Evolutionary conservation across 495 filamentous ascomycete species (phyloP), one percentile per base, ranked within the genome.

Genomic region (Trypethelium eluteriae): DNA sequence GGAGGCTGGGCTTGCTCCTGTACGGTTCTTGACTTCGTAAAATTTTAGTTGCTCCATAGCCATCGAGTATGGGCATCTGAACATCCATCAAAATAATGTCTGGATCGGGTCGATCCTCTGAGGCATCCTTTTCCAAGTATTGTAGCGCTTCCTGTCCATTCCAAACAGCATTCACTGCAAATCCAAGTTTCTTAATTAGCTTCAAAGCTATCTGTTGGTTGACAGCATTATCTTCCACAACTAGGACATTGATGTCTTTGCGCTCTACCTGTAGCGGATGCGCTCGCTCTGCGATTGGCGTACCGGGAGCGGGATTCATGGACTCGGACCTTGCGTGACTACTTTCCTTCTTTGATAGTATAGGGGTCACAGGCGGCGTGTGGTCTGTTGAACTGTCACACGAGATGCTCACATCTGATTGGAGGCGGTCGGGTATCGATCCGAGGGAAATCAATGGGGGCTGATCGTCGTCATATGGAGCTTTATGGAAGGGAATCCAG

Each of bases 51-150:
- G 89, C 88, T 39, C 82, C 79, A 70, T 93, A 93, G 1, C 91
- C 91, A 68, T 92, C 90, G 67, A 92, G 84, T 16, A 92, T 79
- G 3, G 89, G 88, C 89, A 94, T 92, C 74, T 92, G 89, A 0
- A 92, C 85, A 70, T 95, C 89, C 91, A 95, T 94, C 7, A 93
- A 80, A 59, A 93, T 89, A n/a, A 93, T 87, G 68, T 93, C 84
- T 1, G 89, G 85, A 63, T 78, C 82, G 9, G 78, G 75, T 46
- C 82, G 73, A 46, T 73, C 64, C 2, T 67, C 41, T 12, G 66
- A 68, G 1, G 73, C 74, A 62, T 68, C 72, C 39, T 63, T 65
- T 67, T 78, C 69, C 65, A 78, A 71, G 68, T 90, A 89, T 18
- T 90, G 84, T 2, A 94, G 83, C 6, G 88, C 89, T 71, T 93